Conservation (phyloP, 768 basidiomycete genomes). For the Trametes punicea region DNA sequence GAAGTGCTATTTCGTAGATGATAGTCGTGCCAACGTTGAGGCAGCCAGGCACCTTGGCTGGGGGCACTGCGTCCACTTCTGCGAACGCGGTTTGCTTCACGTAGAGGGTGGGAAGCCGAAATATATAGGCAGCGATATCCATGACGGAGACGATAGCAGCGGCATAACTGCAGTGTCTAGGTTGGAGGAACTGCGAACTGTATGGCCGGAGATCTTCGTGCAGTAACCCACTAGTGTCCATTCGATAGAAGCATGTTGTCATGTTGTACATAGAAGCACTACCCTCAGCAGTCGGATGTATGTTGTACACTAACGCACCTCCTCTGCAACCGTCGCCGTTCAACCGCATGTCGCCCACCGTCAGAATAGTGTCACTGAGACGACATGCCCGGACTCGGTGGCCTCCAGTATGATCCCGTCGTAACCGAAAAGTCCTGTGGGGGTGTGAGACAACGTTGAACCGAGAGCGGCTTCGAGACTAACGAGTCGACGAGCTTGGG, state of each 20-base stretch:
- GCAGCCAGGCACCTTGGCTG: constrained; percentile 66
- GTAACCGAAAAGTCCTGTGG: constrained; percentile 62
- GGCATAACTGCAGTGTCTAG: constrained; percentile 51
- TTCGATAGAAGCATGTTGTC: not conserved
- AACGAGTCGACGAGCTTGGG: constrained; percentile 66
- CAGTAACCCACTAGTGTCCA: constrained; percentile 1
- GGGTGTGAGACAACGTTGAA: constrained; percentile 6
- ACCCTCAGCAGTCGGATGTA: not conserved
- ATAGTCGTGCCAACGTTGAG: constrained; percentile 65
- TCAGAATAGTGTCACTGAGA: constrained; percentile 63
- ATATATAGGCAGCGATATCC: constrained; percentile 37
- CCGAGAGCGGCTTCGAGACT: constrained; percentile 29
- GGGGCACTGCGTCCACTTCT: constrained; percentile 74
- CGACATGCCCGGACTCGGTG: constrained; percentile 73
- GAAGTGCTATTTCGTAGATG: constrained; percentile 79
- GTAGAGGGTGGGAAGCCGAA: constrained; percentile 61
- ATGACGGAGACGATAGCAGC: constrained; percentile 38
- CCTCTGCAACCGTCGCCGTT: too few species aligned
- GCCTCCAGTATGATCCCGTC: constrained; percentile 81
- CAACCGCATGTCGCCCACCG: too few species aligned
- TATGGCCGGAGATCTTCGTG: constrained; percentile 79
- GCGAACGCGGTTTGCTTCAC: constrained; percentile 59
- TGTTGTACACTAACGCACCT: not conserved
- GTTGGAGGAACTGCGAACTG: constrained; percentile 61
- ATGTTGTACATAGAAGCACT: not conserved